Evolutionary conservation across 208 protist genomes (phyloP), one percentile per base, ranked within the genome.

Genomic region (Leishmania major): DNA sequence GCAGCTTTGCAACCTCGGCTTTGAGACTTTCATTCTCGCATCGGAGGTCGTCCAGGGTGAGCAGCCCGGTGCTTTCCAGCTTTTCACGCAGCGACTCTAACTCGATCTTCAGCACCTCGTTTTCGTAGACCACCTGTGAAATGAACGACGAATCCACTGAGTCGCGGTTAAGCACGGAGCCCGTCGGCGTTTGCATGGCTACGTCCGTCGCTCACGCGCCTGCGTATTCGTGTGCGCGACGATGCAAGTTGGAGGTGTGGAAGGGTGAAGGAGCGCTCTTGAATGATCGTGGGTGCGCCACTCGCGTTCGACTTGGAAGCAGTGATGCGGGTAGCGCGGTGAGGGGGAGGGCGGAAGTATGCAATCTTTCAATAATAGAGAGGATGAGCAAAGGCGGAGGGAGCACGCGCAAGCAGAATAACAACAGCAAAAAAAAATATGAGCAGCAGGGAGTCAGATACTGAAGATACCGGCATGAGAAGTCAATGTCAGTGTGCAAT

Each of bases 41-140:
- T 37, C 74, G 62, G n/a, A 86, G 75, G 19, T 80, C 60, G 47
- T 87, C 79, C 37, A 89, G 35, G 62, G 84, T 75, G 17, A 89
- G 83, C 2, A 90, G 62, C 0, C 83, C 88, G 31, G 87, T 88
- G 57, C 81, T 88, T n/a, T 86, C 73, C 8, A 91, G 67, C 64
- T 87, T 81, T 40, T 88, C 77, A 62, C 84, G 74, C 47, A 87
- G 82, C 71, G 84, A 64, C 76, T 83, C 77, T 0, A 84, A 62
- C 64, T 94, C 81, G 51, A 95, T 89, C 47, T 93, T 88, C 35
- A 95, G 86, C 11, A 60, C 81, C 82, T 95, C 92, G 62, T 95
- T 95, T 35, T 93, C 82, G 57, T 87, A 89, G 45, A 96, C 83
- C 17, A 96, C 47, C 69, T 81, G 67, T 53, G 87, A 80, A 10